Evolutionary conservation across 768 basidiomycete species (phyloP).

Genomic region (Rhizopogon sp.): DNA sequence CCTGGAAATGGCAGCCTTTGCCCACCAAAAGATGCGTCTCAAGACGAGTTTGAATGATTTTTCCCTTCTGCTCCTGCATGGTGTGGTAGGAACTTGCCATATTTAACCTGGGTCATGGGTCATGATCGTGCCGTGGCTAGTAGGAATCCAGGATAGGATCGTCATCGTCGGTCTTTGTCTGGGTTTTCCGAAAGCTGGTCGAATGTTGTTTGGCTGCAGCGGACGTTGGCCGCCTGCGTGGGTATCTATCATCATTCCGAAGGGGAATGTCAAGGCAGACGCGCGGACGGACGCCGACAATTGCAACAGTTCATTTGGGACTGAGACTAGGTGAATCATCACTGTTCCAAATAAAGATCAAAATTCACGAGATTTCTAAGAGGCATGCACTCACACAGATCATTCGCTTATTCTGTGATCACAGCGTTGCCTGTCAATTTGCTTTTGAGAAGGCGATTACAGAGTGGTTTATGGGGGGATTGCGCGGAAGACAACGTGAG

Average conservation of each 20-base stretch:
- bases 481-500: constrained; percentile 1
- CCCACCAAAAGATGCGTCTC: not conserved
- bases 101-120: no score
- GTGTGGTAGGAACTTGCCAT: not conserved
- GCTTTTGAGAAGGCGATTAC: not conserved
- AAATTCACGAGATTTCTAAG: constrained; percentile 10
- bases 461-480: not conserved
- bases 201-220: no score
- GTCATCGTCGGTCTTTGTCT: no score
- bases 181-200: no score
- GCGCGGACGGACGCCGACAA: no score
- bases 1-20: not conserved
- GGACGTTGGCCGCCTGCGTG: no score
- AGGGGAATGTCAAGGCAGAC: no score
- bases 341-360: constrained; percentile 1
- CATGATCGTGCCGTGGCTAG: no score
- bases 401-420: not conserved
- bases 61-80: no score
- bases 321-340: constrained; percentile 1
- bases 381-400: not conserved
- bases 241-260: no score
- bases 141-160: no score
- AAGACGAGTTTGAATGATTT: not conserved
- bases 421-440: not conserved
- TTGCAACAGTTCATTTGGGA: no score